Conservation (phyloP, 768 basidiomycete genomes). For the Pisolithus microcarpus region DNA sequence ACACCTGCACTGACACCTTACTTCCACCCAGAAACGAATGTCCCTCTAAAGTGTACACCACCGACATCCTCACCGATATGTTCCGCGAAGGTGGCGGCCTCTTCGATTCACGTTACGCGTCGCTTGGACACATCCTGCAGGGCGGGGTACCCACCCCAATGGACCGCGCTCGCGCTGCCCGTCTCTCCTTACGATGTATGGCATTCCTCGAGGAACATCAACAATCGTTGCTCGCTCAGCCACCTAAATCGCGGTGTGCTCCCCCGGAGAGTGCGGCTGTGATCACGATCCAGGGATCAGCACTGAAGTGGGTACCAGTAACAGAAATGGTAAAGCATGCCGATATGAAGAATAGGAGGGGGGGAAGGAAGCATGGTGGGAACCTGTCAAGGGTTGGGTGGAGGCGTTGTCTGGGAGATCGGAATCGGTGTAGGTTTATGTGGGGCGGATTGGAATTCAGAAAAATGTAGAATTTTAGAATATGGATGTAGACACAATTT, state of each 20-base stretch:
- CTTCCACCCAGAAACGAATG: slow-evolving; percentile 61
- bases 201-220: slow-evolving; percentile 86
- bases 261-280: slow-evolving; percentile 69
- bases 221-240: slow-evolving; percentile 42
- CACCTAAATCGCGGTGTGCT: slow-evolving; percentile 48
- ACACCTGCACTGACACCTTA: background rate
- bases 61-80: slow-evolving; percentile 88
- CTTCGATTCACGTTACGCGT: slow-evolving; percentile 91
- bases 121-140: slow-evolving; percentile 93
- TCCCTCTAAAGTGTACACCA: slow-evolving; percentile 83
- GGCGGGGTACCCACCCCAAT: slow-evolving; percentile 93
- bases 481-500: background rate
- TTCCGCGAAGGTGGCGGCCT: slow-evolving; percentile 84
- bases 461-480: background rate
- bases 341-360: slow-evolving; percentile 85
- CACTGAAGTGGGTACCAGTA: slow-evolving; percentile 77
- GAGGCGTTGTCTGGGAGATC: slow-evolving; percentile 67
- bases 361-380: slow-evolving; percentile 79
- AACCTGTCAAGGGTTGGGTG: slow-evolving; percentile 53
- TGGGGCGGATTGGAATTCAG: background rate
- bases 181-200: slow-evolving; percentile 90
- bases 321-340: slow-evolving; percentile 78
- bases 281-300: slow-evolving; percentile 84
- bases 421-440: slow-evolving; percentile 37
- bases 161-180: slow-evolving; percentile 86